phyloP scores from a whole-genome alignment of 805 yeast species.

The Monosporozyma siamensis region DNA sequence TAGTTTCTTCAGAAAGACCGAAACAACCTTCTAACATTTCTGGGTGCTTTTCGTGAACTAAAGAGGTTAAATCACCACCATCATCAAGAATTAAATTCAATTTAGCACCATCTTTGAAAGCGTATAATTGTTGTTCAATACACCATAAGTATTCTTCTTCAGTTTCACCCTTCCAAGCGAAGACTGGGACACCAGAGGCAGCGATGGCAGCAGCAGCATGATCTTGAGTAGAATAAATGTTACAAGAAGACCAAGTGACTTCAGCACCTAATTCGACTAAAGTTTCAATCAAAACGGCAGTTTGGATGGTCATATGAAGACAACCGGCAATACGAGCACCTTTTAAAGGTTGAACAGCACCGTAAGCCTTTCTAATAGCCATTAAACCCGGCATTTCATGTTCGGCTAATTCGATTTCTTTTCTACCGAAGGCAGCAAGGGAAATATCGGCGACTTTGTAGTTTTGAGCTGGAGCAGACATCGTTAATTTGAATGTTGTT shows the following conservation, averaged over 20 bases:
- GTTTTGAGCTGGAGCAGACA: conserved; percentile 58
- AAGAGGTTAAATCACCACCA: conserved; percentile 97
- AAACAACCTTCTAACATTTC: conserved; percentile 90
- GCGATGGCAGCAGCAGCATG: conserved; percentile 99
- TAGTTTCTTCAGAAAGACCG: conserved; percentile 98
- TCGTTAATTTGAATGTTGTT: conserved; percentile 16
- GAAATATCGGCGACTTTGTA: conserved; percentile 97
- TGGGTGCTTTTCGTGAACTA: conserved; percentile 96
- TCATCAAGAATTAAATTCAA: conserved; percentile 96
- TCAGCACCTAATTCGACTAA: conserved; percentile 96
- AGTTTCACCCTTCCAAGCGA: conserved; percentile 99
- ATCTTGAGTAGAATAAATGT: conserved; percentile 99
- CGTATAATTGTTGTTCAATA: conserved; percentile 96
- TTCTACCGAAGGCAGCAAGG: conserved; percentile 98
- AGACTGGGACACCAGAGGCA: conserved; percentile 97
- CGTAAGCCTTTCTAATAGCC: conserved; percentile 93
- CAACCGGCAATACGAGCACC: conserved; percentile 99
- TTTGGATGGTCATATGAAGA: conserved; percentile 98
- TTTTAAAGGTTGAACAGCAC: conserved; percentile 84
- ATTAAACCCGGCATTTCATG: conserved; percentile 99
- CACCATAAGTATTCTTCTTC: conserved; percentile 99
- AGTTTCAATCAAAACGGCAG: conserved; percentile 97
- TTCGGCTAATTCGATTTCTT: conserved; percentile 97
- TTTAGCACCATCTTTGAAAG: conserved; percentile 92
- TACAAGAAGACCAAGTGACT: conserved; percentile 99